A percentile compares a stretch with the other conserved stretches of the same genome.
Evolutionary conservation across 192 early-diverging fungal genomes (phyloP).

Genomic region (Rhizophagus clarus): DNA sequence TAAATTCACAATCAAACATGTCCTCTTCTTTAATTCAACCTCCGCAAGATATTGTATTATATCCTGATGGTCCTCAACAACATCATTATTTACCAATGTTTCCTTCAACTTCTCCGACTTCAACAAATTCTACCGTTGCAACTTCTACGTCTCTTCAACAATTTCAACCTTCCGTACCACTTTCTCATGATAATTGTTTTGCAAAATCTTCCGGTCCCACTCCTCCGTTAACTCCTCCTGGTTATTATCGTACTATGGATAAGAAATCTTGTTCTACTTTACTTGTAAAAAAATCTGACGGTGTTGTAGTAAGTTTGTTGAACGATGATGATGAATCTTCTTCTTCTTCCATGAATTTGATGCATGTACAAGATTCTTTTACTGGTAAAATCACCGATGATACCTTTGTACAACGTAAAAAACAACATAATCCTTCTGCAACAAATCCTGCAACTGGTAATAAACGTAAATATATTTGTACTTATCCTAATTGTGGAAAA

Average conservation of each 20-base stretch:
- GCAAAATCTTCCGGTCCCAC: not conserved
- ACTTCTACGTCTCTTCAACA: too few species aligned
- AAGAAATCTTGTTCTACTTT: not conserved
- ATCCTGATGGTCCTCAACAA: too few species aligned
- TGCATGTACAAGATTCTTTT: not conserved
- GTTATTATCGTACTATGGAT: not conserved
- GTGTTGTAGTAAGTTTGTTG: constrained; percentile 12
- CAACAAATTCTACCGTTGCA: too few species aligned
- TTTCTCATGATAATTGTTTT: not conserved
- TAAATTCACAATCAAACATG: too few species aligned
- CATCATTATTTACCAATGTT: too few species aligned
- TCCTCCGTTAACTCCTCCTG: constrained; percentile 16
- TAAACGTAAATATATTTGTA: constrained; percentile 77
- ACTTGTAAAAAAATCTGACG: constrained; percentile 24
- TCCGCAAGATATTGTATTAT: too few species aligned
- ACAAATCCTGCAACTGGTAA: constrained; percentile 27
- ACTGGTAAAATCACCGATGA: not conserved
- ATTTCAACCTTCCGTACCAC: too few species aligned
- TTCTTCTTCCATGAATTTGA: not conserved
- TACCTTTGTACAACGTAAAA: not conserved
- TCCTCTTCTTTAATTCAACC: too few species aligned
- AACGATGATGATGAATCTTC: constrained; percentile 1
- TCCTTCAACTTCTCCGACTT: too few species aligned
- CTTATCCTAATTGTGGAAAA: constrained; percentile 65
- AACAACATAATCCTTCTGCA: not conserved